Evolutionary conservation across 305 asterid species (phyloP), one percentile per base, ranked within the genome.

Genomic region (Rubia tinctorum): DNA sequence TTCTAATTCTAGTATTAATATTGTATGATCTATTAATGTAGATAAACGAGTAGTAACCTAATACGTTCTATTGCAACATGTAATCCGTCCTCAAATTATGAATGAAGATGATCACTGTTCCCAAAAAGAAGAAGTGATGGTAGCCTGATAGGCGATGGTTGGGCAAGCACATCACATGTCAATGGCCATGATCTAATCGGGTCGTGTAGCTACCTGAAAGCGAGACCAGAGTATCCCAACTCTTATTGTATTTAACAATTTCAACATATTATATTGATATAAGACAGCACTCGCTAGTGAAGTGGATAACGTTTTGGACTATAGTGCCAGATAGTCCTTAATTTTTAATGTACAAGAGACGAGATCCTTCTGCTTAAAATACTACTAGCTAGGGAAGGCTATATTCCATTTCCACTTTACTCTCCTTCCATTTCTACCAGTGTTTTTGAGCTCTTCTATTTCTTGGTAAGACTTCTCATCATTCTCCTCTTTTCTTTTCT

Each of bases 151-250:
- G 59, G 59, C 59, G 59, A 53, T 53, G 59, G 23, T 53, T 53
- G 59, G 73, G 12, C 49, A 20, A 6, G 55, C 37, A 66, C 51
- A 11, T 44, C 70, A 73, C 15, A 20, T 37, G 68, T 47, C 23
- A 61, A 61, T 43, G 74, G 66, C 67, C 68, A 27, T 49, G 73
- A 27, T 75, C 73, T 68, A 72, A 66, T 76, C 63, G 78, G 34
- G 68, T 76, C 58, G 78, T 42, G 68, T 34, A 17, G 42, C 22
- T 40, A 10, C 15, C 1, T 39, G 73, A 69, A 2, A 18, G 73
- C 43, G 66, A 71, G 53, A 11, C 37, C 23, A 56, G 17, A 22
- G 4, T 34, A 56, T 13, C 15, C 4, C 7, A 37, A 11, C 65
- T 34, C 22, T 58, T 13, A 30, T 53, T 18, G 17, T 53, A 53